Percentiles rank a stretch among this genome's conserved stretches.
phyloP scores from a whole-genome alignment of 805 yeast species.

The Teunomyces aglyptinius region DNA sequence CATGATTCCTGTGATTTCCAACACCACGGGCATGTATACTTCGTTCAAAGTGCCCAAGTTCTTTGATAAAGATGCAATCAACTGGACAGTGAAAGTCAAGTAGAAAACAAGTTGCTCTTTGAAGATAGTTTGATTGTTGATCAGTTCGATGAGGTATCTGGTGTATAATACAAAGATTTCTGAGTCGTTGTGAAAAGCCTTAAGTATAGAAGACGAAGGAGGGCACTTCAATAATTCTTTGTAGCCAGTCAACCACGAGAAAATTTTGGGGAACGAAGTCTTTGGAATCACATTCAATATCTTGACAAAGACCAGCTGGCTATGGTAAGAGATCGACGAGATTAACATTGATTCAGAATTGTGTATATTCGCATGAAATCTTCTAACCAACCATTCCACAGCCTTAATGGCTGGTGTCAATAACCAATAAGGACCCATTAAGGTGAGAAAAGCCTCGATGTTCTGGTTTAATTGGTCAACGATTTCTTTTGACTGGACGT shows the following conservation, averaged over 20 bases:
- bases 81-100: constrained; percentile 66
- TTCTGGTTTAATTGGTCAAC: constrained; percentile 71
- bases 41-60: constrained; percentile 44
- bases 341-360: constrained; percentile 72
- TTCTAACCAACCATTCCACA: constrained; percentile 91
- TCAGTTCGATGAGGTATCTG: constrained; percentile 47
- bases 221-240: constrained; percentile 65
- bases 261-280: constrained; percentile 66
- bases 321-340: constrained; percentile 78
- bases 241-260: constrained; percentile 66
- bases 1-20: constrained; percentile 58
- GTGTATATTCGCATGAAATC: constrained; percentile 80
- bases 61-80: constrained; percentile 61
- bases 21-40: constrained; percentile 50
- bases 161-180: constrained; percentile 68
- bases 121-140: constrained; percentile 57
- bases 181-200: constrained; percentile 64
- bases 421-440: constrained; percentile 75
- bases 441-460: constrained; percentile 67
- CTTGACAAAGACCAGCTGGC: constrained; percentile 69
- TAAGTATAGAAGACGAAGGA: constrained; percentile 64
- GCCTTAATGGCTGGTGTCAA: constrained; percentile 76
- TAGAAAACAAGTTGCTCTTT: constrained; percentile 76
- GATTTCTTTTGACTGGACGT: constrained; percentile 76
- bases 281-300: constrained; percentile 68